Evolutionary conservation across 345 rosid species (phyloP), one percentile per base, ranked within the genome.

Genomic region (Chamaenerion angustifolium): DNA sequence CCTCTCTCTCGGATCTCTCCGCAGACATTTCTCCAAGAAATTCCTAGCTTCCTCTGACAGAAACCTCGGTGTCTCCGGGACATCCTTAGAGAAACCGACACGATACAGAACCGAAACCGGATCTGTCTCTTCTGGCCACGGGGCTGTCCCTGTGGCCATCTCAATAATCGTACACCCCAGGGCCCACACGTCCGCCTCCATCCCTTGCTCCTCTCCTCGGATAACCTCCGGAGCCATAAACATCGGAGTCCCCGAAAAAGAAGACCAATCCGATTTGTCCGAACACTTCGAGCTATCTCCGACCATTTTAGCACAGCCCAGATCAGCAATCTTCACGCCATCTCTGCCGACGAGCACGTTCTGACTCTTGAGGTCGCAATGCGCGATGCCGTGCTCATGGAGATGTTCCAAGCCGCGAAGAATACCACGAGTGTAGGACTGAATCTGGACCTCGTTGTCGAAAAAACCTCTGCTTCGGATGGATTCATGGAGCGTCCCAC

Each of bases 151-250:
- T 0, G 82, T 83, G 9, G 81, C 78, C 94, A 83, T 85, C 68
- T 90, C 95, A 41, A 86, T 63, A 59, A 81, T 53, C 52, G 69
- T 62, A 55, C 98, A 86, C 19, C 98, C 95, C 8, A 83, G 65
- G 9, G 94, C 89, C 98, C 98, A 90, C 16, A 90, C 68, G 51
- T 90, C 98, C 49, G 94, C 95, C 7, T 76, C 66, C 49, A 69
- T 77, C 21, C 94, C 80, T 67, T 90, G 98, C 4, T 76, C 86
- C 61, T 86, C 92, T 12, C 90, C 83, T 1, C 95, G 74, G 0
- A 92, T 94, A 16, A 79, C 94, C 76, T 90, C 98, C 46, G 95
- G 98, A 0, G 98, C 65, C 98, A 90, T 90, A 57, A 81, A 90
- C 62, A 76, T 77, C 69, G 98, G 98, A 35, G 98, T 85, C 37